Conservation (phyloP, 1,139 yeast genomes). For the Geotrichum citri-aurantii region DNA sequence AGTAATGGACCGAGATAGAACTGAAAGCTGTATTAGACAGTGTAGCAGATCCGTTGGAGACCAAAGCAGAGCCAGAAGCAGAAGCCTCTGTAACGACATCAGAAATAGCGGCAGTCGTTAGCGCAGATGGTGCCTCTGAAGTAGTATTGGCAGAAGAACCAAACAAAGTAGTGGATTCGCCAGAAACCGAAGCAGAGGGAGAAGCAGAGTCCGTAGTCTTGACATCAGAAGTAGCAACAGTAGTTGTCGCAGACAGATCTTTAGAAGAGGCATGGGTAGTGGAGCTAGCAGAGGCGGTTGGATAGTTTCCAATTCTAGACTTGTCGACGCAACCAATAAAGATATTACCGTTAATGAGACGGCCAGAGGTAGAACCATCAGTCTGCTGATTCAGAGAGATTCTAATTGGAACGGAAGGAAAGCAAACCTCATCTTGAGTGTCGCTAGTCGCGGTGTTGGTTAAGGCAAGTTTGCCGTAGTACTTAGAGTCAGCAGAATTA, state of each 20-base stretch:
- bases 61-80: neutral
- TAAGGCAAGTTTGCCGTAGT: slow-evolving; percentile 17
- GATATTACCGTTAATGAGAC: slow-evolving; percentile 17
- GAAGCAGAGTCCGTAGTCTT: neutral
- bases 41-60: neutral
- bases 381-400: slow-evolving; percentile 14
- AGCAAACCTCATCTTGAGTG: slow-evolving; percentile 14
- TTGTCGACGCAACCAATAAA: slow-evolving; percentile 18
- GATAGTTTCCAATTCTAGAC: slow-evolving; percentile 5
- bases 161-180: neutral
- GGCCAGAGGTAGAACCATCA: slow-evolving; percentile 12
- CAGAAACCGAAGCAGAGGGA: neutral
- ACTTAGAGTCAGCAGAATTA: slow-evolving; percentile 16
- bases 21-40: neutral
- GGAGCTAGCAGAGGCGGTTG: slow-evolving; percentile 2
- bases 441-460: slow-evolving; percentile 14
- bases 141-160: no score
- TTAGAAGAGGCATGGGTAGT: slow-evolving; percentile 1
- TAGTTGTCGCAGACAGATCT: neutral
- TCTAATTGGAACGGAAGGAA: slow-evolving; percentile 18
- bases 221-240: neutral
- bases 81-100: neutral
- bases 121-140: neutral
- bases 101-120: neutral
- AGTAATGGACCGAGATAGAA: neutral